phyloP scores from a whole-genome alignment of 2,329 filamentous ascomycete genomes.

The Alternaria brassicicola region DNA sequence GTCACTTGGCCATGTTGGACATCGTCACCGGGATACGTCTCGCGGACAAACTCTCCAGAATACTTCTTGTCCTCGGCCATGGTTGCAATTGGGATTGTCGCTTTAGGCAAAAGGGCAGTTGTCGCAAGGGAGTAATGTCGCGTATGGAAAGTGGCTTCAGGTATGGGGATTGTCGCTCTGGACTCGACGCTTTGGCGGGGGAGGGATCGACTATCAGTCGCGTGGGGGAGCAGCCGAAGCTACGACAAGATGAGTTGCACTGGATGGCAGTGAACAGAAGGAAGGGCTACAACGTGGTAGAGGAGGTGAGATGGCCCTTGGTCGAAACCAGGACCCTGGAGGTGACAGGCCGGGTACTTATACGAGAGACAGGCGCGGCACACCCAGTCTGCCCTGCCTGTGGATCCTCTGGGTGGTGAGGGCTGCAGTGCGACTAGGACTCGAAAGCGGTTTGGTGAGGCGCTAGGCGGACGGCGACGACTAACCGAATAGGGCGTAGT shows the following conservation, averaged over 20 bases:
- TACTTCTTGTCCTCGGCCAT: constrained; percentile 44
- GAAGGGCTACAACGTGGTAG: constrained; percentile 16
- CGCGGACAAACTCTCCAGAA: constrained; percentile 38
- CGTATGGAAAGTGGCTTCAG: constrained; percentile 23
- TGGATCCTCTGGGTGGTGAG: constrained; percentile 34
- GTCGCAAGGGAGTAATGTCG: constrained; percentile 19
- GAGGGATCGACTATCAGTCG: constrained; percentile 18
- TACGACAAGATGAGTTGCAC: constrained; percentile 32
- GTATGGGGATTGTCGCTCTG: constrained; percentile 22
- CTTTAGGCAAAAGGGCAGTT: constrained; percentile 12
- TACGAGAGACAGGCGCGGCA: constrained; percentile 31
- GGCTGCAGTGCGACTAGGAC: constrained; percentile 20
- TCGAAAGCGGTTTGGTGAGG: constrained; percentile 20
- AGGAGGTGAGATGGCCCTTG: constrained; percentile 25
- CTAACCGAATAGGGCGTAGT: constrained; percentile 26
- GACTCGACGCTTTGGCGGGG: constrained; percentile 15
- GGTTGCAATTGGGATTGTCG: constrained; percentile 29
- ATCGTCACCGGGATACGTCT: constrained; percentile 31
- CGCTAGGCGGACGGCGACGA: constrained; percentile 22
- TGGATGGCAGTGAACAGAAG: constrained; percentile 27
- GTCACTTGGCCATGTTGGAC: constrained; percentile 37
- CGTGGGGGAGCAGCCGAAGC: constrained; percentile 28
- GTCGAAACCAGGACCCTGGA: constrained; percentile 1
- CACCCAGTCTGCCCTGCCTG: constrained; percentile 25
- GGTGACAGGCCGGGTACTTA: constrained; percentile 34